phyloP scores from a whole-genome alignment of 164 flowering plant species.

The Magnolia sinica region DNA sequence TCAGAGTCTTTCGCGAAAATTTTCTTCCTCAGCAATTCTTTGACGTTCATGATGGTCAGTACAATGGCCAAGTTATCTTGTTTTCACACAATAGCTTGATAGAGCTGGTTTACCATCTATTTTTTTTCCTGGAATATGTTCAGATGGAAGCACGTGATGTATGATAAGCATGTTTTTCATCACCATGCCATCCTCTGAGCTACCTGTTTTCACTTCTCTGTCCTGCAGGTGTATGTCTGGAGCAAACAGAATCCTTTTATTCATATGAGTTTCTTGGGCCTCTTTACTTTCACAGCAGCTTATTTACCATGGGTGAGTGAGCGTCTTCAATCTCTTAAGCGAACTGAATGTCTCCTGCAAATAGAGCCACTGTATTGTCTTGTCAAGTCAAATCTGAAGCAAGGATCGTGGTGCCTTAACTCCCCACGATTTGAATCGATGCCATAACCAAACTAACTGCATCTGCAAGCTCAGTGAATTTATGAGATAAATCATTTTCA shows the following conservation, averaged over 20 bases:
- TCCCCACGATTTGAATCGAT: neutral
- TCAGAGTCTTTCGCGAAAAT: conserved; percentile 90
- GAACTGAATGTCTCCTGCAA: neutral
- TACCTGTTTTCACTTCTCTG: neutral
- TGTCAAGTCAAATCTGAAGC: neutral
- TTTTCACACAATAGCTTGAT: conserved; percentile 1
- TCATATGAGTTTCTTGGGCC: conserved; percentile 98
- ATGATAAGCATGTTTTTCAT: neutral
- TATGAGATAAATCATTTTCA: neutral
- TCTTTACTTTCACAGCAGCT: conserved; percentile 97
- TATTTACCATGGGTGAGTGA: conserved; percentile 95
- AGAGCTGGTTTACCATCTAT: neutral
- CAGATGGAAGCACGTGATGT: neutral
- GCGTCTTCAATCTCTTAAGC: neutral
- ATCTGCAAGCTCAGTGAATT: neutral
- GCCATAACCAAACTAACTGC: no score
- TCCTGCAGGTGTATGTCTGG: conserved; percentile 92
- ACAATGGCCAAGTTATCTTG: neutral
- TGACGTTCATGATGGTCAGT: conserved; percentile 99
- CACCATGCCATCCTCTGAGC: neutral
- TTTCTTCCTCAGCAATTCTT: conserved; percentile 92
- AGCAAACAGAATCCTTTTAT: conserved; percentile 98
- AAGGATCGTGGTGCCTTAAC: neutral
- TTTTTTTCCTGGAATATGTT: neutral
- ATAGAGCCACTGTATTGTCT: neutral